A percentile compares a stretch with the other conserved stretches of the same genome.
phyloP scores from a whole-genome alignment of 371 early-diverging fungal genomes.

The Actinomucor elegans region DNA sequence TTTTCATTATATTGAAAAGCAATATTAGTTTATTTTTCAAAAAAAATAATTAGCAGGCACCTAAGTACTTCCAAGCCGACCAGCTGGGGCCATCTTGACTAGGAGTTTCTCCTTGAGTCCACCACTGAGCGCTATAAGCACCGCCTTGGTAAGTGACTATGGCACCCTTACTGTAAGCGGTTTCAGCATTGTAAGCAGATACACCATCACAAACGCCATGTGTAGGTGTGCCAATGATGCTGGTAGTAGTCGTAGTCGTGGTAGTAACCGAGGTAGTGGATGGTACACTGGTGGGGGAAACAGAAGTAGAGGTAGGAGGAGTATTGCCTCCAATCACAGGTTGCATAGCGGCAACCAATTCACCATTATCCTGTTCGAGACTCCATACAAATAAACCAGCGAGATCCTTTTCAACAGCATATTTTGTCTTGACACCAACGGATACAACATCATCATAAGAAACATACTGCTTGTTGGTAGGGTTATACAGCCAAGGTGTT shows the following conservation, averaged over 20 bases:
- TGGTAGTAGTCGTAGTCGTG: not conserved
- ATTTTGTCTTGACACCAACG: constrained; percentile 52
- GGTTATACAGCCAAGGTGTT: constrained; percentile 68
- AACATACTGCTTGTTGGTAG: constrained; percentile 46
- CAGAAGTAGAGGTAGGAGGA: constrained; percentile 11
- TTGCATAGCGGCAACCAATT: constrained; percentile 41
- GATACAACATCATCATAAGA: constrained; percentile 65
- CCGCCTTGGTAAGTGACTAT: constrained; percentile 34
- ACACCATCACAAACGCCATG: constrained; percentile 9
- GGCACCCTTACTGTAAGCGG: constrained; percentile 15
- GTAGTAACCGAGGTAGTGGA: not conserved
- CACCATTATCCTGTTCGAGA: constrained; percentile 45
- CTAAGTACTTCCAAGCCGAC: constrained; percentile 11
- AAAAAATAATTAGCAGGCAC: no score
- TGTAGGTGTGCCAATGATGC: constrained; percentile 10
- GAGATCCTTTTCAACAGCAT: constrained; percentile 41
- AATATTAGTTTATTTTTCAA: no score
- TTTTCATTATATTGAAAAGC: no score
- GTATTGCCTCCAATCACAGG: constrained; percentile 15
- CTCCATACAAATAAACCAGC: constrained; percentile 19
- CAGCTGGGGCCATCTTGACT: not conserved
- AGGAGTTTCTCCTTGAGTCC: constrained; percentile 41
- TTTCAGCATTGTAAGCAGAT: constrained; percentile 15
- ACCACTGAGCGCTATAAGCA: constrained; percentile 46
- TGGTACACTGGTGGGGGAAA: not conserved